phyloP scores from a whole-genome alignment of 305 asterid genomes.

The Fraxinus baroniana region DNA sequence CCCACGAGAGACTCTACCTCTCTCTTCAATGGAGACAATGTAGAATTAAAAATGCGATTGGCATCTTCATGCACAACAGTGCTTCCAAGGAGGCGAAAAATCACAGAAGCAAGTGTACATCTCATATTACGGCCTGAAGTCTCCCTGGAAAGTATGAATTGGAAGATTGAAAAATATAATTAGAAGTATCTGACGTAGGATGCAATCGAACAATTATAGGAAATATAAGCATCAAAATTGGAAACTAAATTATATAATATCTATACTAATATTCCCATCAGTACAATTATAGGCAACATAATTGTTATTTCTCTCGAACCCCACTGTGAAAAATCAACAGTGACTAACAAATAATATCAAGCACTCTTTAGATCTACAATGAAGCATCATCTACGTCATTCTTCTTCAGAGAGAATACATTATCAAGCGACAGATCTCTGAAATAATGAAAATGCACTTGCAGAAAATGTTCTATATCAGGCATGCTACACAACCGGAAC shows the following conservation, averaged over 20 bases:
- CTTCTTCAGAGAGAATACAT: neutral
- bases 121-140: slow-evolving; percentile 83
- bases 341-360: neutral
- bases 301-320: neutral
- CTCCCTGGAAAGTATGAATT: slow-evolving; percentile 57
- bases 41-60: slow-evolving; percentile 46
- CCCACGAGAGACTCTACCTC: slow-evolving; percentile 56
- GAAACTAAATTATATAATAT: neutral
- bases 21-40: slow-evolving; percentile 48
- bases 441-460: neutral
- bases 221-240: neutral
- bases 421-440: neutral
- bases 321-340: neutral
- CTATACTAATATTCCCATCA: neutral
- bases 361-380: neutral
- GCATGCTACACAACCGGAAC: neutral
- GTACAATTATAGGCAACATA: neutral
- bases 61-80: slow-evolving; percentile 88
- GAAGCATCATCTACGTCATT: neutral
- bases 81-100: slow-evolving; percentile 95
- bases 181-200: neutral
- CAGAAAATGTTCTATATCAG: neutral
- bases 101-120: slow-evolving; percentile 69
- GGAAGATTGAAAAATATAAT: neutral
- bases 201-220: neutral